Base-by-base conservation (phyloP, 169 alveolate species). In the Cryptosporidium canis region DNA sequence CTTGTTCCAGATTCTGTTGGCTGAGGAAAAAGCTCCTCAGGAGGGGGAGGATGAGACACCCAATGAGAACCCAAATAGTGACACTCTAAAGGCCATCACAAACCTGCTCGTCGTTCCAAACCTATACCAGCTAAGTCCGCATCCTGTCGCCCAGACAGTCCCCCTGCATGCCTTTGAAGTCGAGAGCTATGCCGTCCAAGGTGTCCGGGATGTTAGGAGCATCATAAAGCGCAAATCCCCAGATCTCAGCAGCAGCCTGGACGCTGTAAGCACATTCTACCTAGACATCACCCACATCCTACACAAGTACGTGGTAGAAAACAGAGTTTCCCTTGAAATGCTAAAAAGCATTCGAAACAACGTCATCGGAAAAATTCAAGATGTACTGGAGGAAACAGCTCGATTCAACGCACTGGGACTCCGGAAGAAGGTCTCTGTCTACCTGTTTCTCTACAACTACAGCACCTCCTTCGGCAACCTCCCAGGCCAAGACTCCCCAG, bases 221-320 rank as follows among this genome's bases (percentile, higher is more conserved):
- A 51, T 51, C 18, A 2, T 51, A 11, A 51, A 51, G 11, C 11
- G 11, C 11, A 41, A 41, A 41, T 41, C 48, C 11, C 11, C 11
- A 41, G 48, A 41, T 9, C 11, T 7, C 24, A 51, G 24, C 9
- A 51, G 11, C 48, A 41, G 24, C 9, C n/a, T 21, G 6, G 24
- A 41, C 27, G 8, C 11, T 51, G 33, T 18, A 12, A 48, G 84
- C 39, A 51, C 21, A 7, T 37, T 70, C 29, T 70, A 51, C 33
- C n/a, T 70, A 16, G 84, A 70, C 21, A 70, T 33, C 6, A 31
- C 84, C 16, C 53, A 70, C 14, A n/a, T 70, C 2, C 47, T 70
- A 16, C 33, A 70, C 21, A 70, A 29, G 27, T 70, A 70, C n/a
- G 51, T 70, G 21, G 18, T 14, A 3, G 67, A 70, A 12, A 70